Conservation (phyloP, 257 asterid genomes). For the Paraleonurus japonicus region DNA sequence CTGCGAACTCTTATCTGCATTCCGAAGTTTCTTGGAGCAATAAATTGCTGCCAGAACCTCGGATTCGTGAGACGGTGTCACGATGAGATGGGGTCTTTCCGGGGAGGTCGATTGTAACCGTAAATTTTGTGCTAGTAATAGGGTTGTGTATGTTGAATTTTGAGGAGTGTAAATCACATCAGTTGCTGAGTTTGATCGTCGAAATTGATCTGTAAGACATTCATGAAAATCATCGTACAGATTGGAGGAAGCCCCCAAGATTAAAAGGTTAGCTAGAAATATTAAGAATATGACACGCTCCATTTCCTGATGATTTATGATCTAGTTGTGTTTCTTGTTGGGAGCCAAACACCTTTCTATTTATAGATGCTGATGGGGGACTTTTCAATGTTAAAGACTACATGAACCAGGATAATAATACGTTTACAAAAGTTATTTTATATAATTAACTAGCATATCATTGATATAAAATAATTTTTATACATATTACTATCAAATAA, state of each 20-base stretch:
- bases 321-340: not conserved
- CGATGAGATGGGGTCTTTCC: constrained; percentile 23
- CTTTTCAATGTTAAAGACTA: not conserved
- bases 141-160: constrained; percentile 29
- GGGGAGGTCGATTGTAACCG: constrained; percentile 2
- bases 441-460: too few species aligned
- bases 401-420: too few species aligned
- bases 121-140: constrained; percentile 17
- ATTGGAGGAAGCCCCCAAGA: constrained; percentile 11
- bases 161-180: constrained; percentile 31
- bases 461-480: too few species aligned
- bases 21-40: constrained; percentile 26
- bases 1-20: constrained; percentile 27
- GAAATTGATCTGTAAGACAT: constrained; percentile 25
- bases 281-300: not conserved
- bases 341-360: not conserved
- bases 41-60: constrained; percentile 17
- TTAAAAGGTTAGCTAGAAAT: not conserved
- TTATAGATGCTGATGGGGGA: not conserved
- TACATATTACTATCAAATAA: too few species aligned
- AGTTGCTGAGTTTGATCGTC: constrained; percentile 6
- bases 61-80: constrained; percentile 30
- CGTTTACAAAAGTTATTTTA: too few species aligned
- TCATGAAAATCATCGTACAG: constrained; percentile 17
- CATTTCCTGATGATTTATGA: not conserved